Conservation (phyloP, 768 basidiomycete species). For the Xerocomus brunneocitrinus region DNA sequence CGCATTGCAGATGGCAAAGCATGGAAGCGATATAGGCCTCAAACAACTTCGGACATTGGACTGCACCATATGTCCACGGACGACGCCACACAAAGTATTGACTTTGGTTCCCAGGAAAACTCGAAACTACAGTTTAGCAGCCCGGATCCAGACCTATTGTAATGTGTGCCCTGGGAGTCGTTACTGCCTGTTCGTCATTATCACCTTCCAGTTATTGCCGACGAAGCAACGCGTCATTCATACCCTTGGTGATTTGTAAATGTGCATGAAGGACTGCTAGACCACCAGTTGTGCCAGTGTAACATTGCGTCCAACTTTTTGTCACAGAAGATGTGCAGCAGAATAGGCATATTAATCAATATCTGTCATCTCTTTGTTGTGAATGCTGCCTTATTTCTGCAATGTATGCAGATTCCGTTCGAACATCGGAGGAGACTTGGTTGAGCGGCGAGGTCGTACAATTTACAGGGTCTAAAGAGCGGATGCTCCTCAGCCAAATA, state of each 20-base stretch:
- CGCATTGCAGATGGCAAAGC: conserved; percentile 8
- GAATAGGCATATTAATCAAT: background rate
- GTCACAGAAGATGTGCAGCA: background rate
- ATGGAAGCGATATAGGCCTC: conserved; percentile 1
- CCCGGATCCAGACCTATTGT: background rate
- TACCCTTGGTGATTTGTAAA: background rate
- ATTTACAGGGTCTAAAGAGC: too few relatives aligned
- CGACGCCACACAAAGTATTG: background rate
- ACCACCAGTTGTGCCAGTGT: background rate
- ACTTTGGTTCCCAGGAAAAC: background rate
- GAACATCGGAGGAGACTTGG: too few relatives aligned
- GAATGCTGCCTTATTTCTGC: too few relatives aligned
- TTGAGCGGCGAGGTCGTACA: too few relatives aligned
- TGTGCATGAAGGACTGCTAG: background rate
- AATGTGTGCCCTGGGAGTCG: background rate
- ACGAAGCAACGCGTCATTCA: background rate
- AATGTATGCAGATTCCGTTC: too few relatives aligned
- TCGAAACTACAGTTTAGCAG: background rate
- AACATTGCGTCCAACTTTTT: background rate
- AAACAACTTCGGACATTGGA: background rate
- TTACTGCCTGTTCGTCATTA: background rate
- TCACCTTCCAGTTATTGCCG: background rate
- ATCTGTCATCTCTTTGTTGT: too few relatives aligned
- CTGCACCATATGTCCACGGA: background rate
- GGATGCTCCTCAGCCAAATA: too few relatives aligned